A percentile compares a stretch with the other conserved stretches of the same genome.
phyloP scores from a whole-genome alignment of 768 basidiomycete genomes.

The Macrocybe gigantea region DNA sequence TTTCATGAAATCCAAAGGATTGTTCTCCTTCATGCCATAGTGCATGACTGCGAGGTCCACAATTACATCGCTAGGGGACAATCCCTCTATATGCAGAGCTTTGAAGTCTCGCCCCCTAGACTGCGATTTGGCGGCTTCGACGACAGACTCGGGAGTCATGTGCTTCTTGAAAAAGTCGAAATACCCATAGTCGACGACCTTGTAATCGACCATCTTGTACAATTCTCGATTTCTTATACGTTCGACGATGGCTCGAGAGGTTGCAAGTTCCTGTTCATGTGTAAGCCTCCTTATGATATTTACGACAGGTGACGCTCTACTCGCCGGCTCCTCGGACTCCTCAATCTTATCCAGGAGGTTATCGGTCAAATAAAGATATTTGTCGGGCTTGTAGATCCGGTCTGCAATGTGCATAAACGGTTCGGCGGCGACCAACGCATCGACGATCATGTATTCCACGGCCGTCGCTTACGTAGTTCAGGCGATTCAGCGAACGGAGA shows the following conservation, averaged over 20 bases:
- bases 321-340: slow-evolving; percentile 41
- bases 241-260: slow-evolving; percentile 53
- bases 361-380: slow-evolving; percentile 65
- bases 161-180: slow-evolving; percentile 26
- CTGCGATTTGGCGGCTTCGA: slow-evolving; percentile 29
- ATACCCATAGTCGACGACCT: slow-evolving; percentile 37
- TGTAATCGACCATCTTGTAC: slow-evolving; percentile 67
- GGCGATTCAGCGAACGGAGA: not conserved
- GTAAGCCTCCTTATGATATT: not conserved
- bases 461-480: slow-evolving; percentile 48
- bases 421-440: slow-evolving; percentile 66
- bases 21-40: slow-evolving; percentile 67
- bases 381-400: slow-evolving; percentile 48
- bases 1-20: slow-evolving; percentile 62
- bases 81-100: slow-evolving; percentile 22
- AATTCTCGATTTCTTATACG: slow-evolving; percentile 60
- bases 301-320: slow-evolving; percentile 9
- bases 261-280: slow-evolving; percentile 45
- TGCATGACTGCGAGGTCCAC: slow-evolving; percentile 66
- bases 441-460: slow-evolving; percentile 83
- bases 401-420: slow-evolving; percentile 54
- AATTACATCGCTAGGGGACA: slow-evolving; percentile 48
- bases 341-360: slow-evolving; percentile 59
- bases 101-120: slow-evolving; percentile 14
- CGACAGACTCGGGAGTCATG: slow-evolving; percentile 39